Percentiles rank a stretch among this genome's conserved stretches.
phyloP scores from a whole-genome alignment of 306 rosid genomes.

The Casuarina cunninghamiana region DNA sequence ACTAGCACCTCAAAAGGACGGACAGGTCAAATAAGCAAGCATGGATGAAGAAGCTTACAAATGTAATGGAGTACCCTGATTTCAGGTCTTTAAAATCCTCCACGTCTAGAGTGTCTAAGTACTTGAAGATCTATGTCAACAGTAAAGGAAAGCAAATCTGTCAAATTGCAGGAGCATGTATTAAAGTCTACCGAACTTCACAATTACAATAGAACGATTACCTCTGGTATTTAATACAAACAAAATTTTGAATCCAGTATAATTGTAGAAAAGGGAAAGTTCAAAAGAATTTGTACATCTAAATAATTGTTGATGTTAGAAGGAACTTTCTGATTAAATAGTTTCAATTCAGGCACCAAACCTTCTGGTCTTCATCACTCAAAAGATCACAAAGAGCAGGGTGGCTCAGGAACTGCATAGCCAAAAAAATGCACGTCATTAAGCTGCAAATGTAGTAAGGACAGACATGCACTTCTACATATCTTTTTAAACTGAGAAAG shows the following conservation, averaged over 20 bases:
- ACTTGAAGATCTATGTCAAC: constrained; percentile 56
- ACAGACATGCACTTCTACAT: background rate
- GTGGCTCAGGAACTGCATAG: constrained; percentile 82
- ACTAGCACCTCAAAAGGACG: background rate
- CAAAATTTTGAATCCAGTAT: background rate
- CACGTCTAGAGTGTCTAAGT: constrained; percentile 54
- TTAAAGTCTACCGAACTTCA: constrained; percentile 13
- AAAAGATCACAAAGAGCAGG: constrained; percentile 73
- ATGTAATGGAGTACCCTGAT: constrained; percentile 59
- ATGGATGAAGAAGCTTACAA: constrained; percentile 50
- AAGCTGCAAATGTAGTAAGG: background rate
- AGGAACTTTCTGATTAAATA: background rate
- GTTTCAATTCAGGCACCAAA: constrained; percentile 23
- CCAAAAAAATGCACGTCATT: constrained; percentile 27
- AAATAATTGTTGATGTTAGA: background rate
- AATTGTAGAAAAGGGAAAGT: background rate
- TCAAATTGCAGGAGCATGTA: constrained; percentile 10
- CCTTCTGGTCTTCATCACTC: constrained; percentile 67
- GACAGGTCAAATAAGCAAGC: constrained; percentile 15
- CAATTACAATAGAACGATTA: background rate
- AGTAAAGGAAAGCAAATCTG: constrained; percentile 13
- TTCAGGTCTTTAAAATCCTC: constrained; percentile 64
- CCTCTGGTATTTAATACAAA: background rate
- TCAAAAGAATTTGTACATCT: background rate
- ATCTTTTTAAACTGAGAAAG: background rate